Evolutionary conservation across 805 yeast genomes (phyloP), one percentile per base, ranked within the genome.

Genomic region (Wickerhamiella kazuoi): DNA sequence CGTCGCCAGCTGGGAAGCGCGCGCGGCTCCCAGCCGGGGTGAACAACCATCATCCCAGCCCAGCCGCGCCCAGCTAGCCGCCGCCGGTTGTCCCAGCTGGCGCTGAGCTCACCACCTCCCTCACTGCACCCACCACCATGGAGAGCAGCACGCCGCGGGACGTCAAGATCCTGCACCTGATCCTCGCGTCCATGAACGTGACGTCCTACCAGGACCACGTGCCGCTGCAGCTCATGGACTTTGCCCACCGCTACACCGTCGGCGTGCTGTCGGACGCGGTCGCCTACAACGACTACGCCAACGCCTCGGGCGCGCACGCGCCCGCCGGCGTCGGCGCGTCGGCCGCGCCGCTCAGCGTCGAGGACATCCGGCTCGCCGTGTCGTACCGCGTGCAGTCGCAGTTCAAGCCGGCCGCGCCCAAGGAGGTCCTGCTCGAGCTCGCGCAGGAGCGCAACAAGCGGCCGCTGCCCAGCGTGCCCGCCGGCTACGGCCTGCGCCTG

Each of bases 381-480:
- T 87, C 90, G 0, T 90, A 97, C 0, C 67, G 94, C 43, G 82
- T 94, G n/a, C 84, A 81, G 53, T 83, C 83, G 55, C 97, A 93
- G 56, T 90, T 90, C 67, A 84, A 84, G 57, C 95, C 97, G 2
- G 79, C 80, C 2, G 90, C 93, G 5, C 97, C 97, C 3, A 90
- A 87, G 57, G 96, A 90, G 56, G 63, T 87, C 47, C 60, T 90
- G 46, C 62, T 90, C 57, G 94, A 87, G 59, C 64, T 90, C 50
- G 98, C 98, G 0, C 78, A 76, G 16, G 98, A 93, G 54, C 67
- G 94, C 46, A 90, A 90, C 59, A 77, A 82, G 50, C 77, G 81
- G 54, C 75, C 93, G 0, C 64, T 90, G 38, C 99, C 99, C 4
- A 80, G 90, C 4, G 86, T 90, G 13, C 76, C 86, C 57, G 86